Evolutionary conservation across 345 rosid genomes (phyloP), one percentile per base, ranked within the genome.

Genomic region (Eucalyptus cloeziana): DNA sequence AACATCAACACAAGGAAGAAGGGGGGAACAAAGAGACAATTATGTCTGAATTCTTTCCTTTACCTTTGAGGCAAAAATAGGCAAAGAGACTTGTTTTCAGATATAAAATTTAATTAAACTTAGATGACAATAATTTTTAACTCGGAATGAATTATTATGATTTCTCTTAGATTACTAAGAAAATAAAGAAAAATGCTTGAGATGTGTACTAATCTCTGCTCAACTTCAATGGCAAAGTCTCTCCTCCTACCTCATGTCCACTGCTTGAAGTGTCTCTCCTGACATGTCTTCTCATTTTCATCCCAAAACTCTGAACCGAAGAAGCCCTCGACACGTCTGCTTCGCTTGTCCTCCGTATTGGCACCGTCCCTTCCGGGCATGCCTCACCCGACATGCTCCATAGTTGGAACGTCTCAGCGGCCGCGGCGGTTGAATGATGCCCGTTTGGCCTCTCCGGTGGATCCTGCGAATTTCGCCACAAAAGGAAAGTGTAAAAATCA

Each of bases 351-450:
- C 99, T 94, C 91, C 99, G 92, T 6, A 98, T 92, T 43, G 99
- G 99, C 87, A 98, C 86, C 87, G 99, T 96, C 88, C 99, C 99
- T 87, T 95, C 96, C 13, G 98, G 99, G 64, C 99, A 98, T 47
- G 93, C 88, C 89, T 96, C 99, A 4, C 99, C 99, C 1, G 97
- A 92, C 85, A 90, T 22, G 81, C 95, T 94, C 99, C 99, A 98
- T 22, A 90, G 64, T 87, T 98, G 99, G 76, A 93, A 95, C 40
- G 93, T 92, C 91, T 94, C 97, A 3, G 76, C 67, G 2, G 81
- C 56, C 60, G 86, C 56, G 1, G 93, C 89, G 22, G 92, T 90
- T 81, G 88, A 90, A 62, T 85, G 86, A 40, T 93, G 94, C 24
- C 94, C 96, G 87, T 90, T 85, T 15, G 99, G 99, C 50, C 96